Conservation (phyloP, 352 stramenopile species). For the Pythium periplocum region DNA sequence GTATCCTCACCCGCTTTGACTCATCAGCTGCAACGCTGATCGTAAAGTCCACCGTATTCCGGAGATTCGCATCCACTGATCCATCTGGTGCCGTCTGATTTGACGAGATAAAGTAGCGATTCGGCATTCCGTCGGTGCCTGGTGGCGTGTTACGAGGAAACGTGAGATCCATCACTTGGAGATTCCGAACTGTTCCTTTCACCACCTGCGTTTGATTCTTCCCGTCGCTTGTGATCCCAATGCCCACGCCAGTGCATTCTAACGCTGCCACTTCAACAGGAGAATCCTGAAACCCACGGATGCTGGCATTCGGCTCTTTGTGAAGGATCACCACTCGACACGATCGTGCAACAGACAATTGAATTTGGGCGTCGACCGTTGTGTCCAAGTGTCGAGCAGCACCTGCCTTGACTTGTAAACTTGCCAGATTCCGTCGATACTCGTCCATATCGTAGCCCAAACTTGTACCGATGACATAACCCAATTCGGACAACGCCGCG, state of each 20-base stretch:
- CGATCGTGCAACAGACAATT: constrained; percentile 15
- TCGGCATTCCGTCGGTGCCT: constrained; percentile 33
- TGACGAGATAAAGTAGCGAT: constrained; percentile 68
- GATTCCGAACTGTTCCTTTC: constrained; percentile 63
- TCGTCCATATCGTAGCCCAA: constrained; percentile 51
- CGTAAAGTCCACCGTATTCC: constrained; percentile 65
- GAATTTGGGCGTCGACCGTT: neutral
- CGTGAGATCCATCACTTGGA: constrained; percentile 67
- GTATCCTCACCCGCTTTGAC: constrained; percentile 14
- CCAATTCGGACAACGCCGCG: constrained; percentile 43
- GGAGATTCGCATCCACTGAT: constrained; percentile 13
- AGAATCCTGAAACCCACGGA: neutral
- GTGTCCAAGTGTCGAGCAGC: neutral
- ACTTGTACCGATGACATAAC: constrained; percentile 61
- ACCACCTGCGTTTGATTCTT: constrained; percentile 17
- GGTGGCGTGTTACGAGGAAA: constrained; percentile 29
- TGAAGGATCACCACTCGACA: constrained; percentile 21
- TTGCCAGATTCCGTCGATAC: constrained; percentile 52
- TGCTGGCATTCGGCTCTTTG: constrained; percentile 14
- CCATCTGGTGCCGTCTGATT: constrained; percentile 33
- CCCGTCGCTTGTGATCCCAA: constrained; percentile 1
- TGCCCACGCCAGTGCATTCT: constrained; percentile 16
- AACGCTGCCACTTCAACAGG: constrained; percentile 16
- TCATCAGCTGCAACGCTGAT: neutral
- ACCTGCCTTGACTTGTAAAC: constrained; percentile 28